Percentiles rank a stretch among this genome's conserved stretches.
phyloP scores from a whole-genome alignment of 306 rosid genomes.

The Malus domestica region ASM211411v1 NC_041790.1:14105001-14105500 shows the following conservation, averaged over 20 bases:
- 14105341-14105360: background rate
- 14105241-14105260: background rate
- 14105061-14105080: slow-evolving; percentile 6
- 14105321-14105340: slow-evolving; percentile 14
- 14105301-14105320: background rate
- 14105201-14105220: background rate
- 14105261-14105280: background rate
- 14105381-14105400: background rate
- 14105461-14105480: too few relatives aligned
- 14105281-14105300: background rate
- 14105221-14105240: background rate
- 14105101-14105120: slow-evolving; percentile 35
- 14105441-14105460: too few relatives aligned
- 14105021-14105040: slow-evolving; percentile 26
- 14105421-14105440: background rate
- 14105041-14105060: slow-evolving; percentile 18
- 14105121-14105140: slow-evolving; percentile 39
- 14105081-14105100: slow-evolving; percentile 8
- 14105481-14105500: too few relatives aligned
- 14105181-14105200: background rate
- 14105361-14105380: background rate
- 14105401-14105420: background rate
- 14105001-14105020: slow-evolving; percentile 2
- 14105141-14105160: slow-evolving; percentile 23
- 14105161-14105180: background rate